phyloP scores from a whole-genome alignment of 371 early-diverging fungal genomes.

The Hamiltosporidium magnivora region DNA sequence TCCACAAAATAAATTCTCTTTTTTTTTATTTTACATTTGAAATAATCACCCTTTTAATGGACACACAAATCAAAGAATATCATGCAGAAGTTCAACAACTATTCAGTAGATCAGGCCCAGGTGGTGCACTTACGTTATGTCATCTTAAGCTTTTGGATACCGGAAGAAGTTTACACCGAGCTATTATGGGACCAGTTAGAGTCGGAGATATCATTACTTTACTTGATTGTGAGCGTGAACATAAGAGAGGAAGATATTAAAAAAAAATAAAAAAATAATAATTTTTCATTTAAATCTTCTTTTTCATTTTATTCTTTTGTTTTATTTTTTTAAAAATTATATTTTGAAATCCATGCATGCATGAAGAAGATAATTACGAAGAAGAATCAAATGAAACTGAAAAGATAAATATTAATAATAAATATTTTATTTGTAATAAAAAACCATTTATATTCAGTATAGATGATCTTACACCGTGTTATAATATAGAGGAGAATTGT shows the following conservation, averaged over 20 bases:
- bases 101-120: constrained; percentile 43
- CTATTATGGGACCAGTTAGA: constrained; percentile 47
- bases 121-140: constrained; percentile 39
- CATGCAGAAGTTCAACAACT: constrained; percentile 44
- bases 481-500: neutral
- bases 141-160: constrained; percentile 37
- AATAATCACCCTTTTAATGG: too few relatives aligned
- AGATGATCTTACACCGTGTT: neutral
- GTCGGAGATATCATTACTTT: constrained; percentile 51
- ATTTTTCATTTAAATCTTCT: too few relatives aligned
- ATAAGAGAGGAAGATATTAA: constrained; percentile 45
- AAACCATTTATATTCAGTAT: neutral
- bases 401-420: neutral
- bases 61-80: constrained; percentile 8
- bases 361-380: too few relatives aligned
- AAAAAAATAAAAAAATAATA: neutral
- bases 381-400: too few relatives aligned
- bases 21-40: too few relatives aligned
- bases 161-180: constrained; percentile 36
- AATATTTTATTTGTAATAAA: neutral
- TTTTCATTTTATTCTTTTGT: too few relatives aligned
- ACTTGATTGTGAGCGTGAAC: constrained; percentile 55
- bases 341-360: too few relatives aligned
- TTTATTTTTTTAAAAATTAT: too few relatives aligned
- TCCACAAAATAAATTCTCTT: too few relatives aligned